These are phyloP conservation scores for Choiromyces venosus DNA, from an alignment of 495 filamentous ascomycete genomes.

Conservation along the genomic window DNA sequence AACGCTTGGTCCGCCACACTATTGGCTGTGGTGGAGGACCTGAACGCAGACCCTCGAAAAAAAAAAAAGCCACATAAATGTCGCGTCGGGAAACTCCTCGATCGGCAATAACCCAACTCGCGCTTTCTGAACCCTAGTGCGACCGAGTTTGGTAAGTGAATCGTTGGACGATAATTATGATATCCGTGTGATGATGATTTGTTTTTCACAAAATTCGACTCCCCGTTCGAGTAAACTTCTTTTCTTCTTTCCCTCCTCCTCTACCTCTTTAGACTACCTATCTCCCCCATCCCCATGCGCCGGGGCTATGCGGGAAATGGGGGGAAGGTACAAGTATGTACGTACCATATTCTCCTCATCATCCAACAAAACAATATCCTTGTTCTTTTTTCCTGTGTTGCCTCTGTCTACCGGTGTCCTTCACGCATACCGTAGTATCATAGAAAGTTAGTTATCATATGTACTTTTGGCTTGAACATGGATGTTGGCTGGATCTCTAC, in stretches of 20 bases:
- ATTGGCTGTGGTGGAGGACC: constrained; percentile 13
- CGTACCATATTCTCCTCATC: neutral
- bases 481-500: constrained; percentile 15
- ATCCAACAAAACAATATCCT: constrained; percentile 5
- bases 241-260: neutral
- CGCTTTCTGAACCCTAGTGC: constrained; percentile 14
- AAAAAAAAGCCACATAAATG: constrained; percentile 26
- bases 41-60: constrained; percentile 4
- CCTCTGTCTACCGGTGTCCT: neutral
- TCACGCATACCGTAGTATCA: neutral
- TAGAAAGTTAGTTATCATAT: neutral
- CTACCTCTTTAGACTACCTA: neutral
- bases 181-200: neutral
- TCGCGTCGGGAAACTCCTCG: constrained; percentile 21
- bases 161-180: constrained; percentile 15
- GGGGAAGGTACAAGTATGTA: constrained; percentile 9
- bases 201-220: too few relatives aligned
- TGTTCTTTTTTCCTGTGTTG: constrained; percentile 7
- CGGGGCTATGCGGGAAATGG: constrained; percentile 17
- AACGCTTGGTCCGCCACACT: constrained; percentile 21
- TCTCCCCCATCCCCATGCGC: too few relatives aligned
- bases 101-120: constrained; percentile 13
- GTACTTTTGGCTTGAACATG: neutral
- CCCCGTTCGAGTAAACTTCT: neutral
- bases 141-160: constrained; percentile 7